Percentiles rank a stretch among this genome's conserved stretches.
Evolutionary conservation across 257 asterid genomes (phyloP).

Genomic region (Perilla frutescens): DNA sequence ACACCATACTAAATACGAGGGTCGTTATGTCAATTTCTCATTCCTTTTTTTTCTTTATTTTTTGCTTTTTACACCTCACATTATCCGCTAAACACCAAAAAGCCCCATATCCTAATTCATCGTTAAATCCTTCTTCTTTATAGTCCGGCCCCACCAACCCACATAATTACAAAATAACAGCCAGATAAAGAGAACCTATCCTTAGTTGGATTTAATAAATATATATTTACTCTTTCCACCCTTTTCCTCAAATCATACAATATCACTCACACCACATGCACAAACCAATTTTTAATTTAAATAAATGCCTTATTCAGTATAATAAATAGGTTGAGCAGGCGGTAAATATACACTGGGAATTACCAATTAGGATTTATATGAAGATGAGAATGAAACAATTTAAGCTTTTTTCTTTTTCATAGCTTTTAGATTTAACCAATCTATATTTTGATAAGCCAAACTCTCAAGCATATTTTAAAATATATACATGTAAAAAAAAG

Average conservation of each 20-base stretch:
- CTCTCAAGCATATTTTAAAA: too few relatives aligned
- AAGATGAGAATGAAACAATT: too few relatives aligned
- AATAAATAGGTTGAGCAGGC: not conserved
- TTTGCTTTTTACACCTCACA: constrained; percentile 37
- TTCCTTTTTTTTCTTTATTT: not conserved
- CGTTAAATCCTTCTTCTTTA: constrained; percentile 19
- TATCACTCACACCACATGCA: constrained; percentile 44
- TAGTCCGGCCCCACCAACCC: constrained; percentile 48
- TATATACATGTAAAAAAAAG: too few relatives aligned
- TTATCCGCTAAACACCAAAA: constrained; percentile 40
- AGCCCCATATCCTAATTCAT: constrained; percentile 27
- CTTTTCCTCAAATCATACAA: constrained; percentile 29
- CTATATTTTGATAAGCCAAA: too few relatives aligned
- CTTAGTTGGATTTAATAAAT: not conserved
- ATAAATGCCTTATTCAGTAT: not conserved
- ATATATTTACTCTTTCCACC: constrained; percentile 26
- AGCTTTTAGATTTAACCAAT: too few relatives aligned
- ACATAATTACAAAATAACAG: constrained; percentile 60
- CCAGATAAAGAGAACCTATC: constrained; percentile 40
- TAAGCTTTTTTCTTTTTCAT: too few relatives aligned
- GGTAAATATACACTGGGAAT: too few relatives aligned
- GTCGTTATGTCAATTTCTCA: constrained; percentile 13
- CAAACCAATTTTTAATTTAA: not conserved
- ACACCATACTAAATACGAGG: not conserved
- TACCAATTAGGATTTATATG: too few relatives aligned